Percentiles rank a stretch among this genome's conserved stretches.
phyloP scores from a whole-genome alignment of 768 basidiomycete genomes.

The Polyporus arcularius region DNA sequence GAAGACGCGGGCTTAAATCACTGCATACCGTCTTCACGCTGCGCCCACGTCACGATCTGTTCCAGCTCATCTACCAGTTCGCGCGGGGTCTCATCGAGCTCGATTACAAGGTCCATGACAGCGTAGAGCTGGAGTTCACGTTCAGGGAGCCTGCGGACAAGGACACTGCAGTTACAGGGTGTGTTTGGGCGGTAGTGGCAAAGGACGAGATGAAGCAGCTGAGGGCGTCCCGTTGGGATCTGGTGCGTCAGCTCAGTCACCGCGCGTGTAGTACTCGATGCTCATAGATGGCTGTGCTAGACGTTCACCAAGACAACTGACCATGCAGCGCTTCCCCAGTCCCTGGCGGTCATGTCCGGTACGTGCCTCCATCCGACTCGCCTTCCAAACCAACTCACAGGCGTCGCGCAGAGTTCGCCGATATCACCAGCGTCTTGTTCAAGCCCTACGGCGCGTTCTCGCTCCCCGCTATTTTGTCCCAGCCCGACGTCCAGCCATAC shows the following conservation, averaged over 20 bases:
- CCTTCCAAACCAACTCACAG: slow-evolving; percentile 7
- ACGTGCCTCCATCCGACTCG: slow-evolving; percentile 6
- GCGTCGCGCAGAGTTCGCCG: slow-evolving; percentile 67
- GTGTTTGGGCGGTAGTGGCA: slow-evolving; percentile 81
- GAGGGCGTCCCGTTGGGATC: slow-evolving; percentile 79
- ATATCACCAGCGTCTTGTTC: slow-evolving; percentile 77
- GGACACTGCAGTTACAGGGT: slow-evolving; percentile 48
- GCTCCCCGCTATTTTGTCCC: slow-evolving; percentile 58
- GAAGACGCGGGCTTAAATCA: slow-evolving; percentile 72
- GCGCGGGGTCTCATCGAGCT: slow-evolving; percentile 72
- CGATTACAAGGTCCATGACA: slow-evolving; percentile 67
- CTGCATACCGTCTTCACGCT: slow-evolving; percentile 81
- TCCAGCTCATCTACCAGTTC: slow-evolving; percentile 64
- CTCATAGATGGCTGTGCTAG: slow-evolving; percentile 38
- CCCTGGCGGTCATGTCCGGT: slow-evolving; percentile 79
- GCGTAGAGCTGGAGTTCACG: slow-evolving; percentile 78
- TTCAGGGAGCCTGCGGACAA: slow-evolving; percentile 48
- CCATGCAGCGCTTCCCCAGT: slow-evolving; percentile 56
- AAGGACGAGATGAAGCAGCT: slow-evolving; percentile 77
- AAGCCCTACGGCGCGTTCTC: slow-evolving; percentile 54
- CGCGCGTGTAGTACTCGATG: no score
- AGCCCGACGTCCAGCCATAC: slow-evolving; percentile 67
- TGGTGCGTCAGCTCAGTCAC: slow-evolving; percentile 51
- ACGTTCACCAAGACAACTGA: slow-evolving; percentile 83
- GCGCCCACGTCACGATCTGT: slow-evolving; percentile 80